Conservation (phyloP, 805 yeast genomes). For the Yarrowia osloensis region DNA sequence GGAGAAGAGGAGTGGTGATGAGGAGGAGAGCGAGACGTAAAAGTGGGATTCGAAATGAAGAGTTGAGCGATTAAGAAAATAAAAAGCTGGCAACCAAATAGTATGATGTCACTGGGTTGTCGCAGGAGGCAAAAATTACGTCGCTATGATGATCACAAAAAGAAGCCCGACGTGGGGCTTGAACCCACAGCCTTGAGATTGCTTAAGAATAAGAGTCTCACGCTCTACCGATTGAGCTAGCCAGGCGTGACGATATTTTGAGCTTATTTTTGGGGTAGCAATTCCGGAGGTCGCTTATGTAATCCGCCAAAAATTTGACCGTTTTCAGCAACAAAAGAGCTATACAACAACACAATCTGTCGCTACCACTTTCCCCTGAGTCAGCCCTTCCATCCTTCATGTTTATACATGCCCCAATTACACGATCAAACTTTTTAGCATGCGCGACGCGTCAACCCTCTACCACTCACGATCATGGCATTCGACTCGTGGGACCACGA, state of each 20-base stretch:
- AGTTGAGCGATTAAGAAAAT: too few species aligned
- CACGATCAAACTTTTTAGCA: background rate
- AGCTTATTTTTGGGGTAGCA: background rate
- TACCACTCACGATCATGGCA: background rate
- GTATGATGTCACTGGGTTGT: too few species aligned
- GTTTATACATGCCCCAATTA: too few species aligned
- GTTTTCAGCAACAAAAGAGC: too few species aligned
- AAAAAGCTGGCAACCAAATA: too few species aligned
- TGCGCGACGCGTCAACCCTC: background rate
- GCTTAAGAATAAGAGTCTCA: slow-evolving; percentile 11
- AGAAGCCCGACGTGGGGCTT: slow-evolving; percentile 20
- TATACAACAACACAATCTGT: too few species aligned
- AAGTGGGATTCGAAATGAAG: too few species aligned
- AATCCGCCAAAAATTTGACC: background rate
- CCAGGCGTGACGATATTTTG: background rate
- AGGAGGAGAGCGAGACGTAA: background rate
- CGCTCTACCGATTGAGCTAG: slow-evolving; percentile 27
- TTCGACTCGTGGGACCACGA: background rate
- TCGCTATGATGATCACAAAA: background rate
- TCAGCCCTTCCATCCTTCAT: too few species aligned
- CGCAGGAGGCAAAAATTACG: too few species aligned
- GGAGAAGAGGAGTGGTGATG: background rate
- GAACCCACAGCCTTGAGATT: slow-evolving; percentile 27
- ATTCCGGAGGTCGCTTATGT: background rate
- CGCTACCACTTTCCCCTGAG: too few species aligned